A percentile compares a stretch with the other conserved stretches of the same genome.
Conservation (phyloP, 257 asterid species). For the Vinca minor region DNA sequence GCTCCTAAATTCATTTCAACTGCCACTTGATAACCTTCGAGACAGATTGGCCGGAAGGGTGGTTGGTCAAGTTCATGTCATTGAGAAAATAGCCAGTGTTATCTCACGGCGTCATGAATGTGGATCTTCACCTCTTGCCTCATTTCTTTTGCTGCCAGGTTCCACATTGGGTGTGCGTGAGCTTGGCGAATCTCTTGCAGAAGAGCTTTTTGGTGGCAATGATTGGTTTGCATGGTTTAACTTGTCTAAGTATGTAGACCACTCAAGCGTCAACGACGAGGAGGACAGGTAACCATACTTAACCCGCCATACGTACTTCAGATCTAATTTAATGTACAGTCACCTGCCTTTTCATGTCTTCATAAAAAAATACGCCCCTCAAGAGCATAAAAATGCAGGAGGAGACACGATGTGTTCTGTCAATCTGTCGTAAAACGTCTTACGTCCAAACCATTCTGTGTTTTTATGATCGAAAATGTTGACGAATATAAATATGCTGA, state of each 20-base stretch:
- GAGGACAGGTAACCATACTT: not conserved
- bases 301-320: too few species aligned
- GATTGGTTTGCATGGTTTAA: not conserved
- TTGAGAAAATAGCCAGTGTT: not conserved
- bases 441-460: not conserved
- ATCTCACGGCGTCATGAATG: not conserved
- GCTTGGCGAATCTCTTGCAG: not conserved
- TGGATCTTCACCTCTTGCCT: not conserved
- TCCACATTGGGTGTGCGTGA: not conserved
- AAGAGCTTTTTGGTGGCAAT: not conserved
- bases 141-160: not conserved
- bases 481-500: not conserved
- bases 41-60: too few species aligned
- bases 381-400: not conserved
- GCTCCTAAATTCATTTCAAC: too few species aligned
- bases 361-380: not conserved
- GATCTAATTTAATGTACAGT: too few species aligned
- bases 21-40: too few species aligned
- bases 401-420: not conserved
- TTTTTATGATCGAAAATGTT: too few species aligned
- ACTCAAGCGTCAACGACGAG: not conserved
- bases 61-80: too few species aligned
- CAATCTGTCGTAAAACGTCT: too few species aligned
- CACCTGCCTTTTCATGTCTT: not conserved
- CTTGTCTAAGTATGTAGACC: too few species aligned